Conservation (phyloP, 1,139 yeast species). For the Lodderomyces parapsilosis region DNA sequence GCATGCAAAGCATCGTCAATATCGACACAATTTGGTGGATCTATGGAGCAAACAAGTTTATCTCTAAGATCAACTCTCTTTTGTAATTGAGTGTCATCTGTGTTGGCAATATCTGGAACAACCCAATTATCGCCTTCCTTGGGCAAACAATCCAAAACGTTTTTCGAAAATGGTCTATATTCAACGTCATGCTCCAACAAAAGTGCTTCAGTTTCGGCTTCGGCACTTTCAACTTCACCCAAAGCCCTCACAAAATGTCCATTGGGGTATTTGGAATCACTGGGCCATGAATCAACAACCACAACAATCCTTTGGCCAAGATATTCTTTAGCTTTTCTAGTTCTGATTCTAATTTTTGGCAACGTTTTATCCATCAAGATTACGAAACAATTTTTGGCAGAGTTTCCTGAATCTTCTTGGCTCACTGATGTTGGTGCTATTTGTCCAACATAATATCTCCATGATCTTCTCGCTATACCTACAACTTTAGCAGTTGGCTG, state of each 20-base stretch:
- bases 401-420: slow-evolving; percentile 49
- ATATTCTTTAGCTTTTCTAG: slow-evolving; percentile 80
- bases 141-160: slow-evolving; percentile 91
- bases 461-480: slow-evolving; percentile 83
- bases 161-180: slow-evolving; percentile 90
- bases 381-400: slow-evolving; percentile 80
- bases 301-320: slow-evolving; percentile 87
- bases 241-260: slow-evolving; percentile 92
- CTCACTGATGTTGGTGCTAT: slow-evolving; percentile 78
- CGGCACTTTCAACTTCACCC: slow-evolving; percentile 88
- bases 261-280: slow-evolving; percentile 79
- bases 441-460: slow-evolving; percentile 97
- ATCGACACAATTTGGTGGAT: slow-evolving; percentile 98
- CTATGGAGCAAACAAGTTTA: slow-evolving; percentile 88
- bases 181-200: slow-evolving; percentile 94
- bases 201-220: slow-evolving; percentile 96
- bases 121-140: slow-evolving; percentile 90
- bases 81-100: slow-evolving; percentile 58
- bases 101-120: slow-evolving; percentile 66
- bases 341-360: slow-evolving; percentile 83
- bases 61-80: slow-evolving; percentile 85
- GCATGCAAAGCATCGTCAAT: slow-evolving; percentile 99
- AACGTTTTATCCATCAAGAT: slow-evolving; percentile 84
- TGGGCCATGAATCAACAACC: slow-evolving; percentile 91
- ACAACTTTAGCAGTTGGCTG: slow-evolving; percentile 94